Percentiles rank a stretch among this genome's conserved stretches.
Conservation (phyloP, 2,329 filamentous ascomycete genomes). For the Beauveria sp. region DNA sequence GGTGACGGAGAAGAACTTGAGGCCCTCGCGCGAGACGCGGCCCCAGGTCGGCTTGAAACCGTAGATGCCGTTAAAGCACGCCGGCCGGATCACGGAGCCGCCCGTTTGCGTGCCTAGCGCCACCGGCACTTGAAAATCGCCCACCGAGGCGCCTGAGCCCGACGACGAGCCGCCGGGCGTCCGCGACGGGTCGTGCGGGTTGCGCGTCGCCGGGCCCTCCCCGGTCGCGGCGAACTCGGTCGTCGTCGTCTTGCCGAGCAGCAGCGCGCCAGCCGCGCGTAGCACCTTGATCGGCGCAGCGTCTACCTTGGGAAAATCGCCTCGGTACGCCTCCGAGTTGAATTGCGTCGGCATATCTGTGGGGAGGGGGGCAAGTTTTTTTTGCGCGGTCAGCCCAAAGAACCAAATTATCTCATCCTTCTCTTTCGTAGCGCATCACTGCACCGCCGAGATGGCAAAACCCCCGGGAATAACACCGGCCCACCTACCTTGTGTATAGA, state of each 20-base stretch:
- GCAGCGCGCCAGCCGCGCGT: conserved; percentile 9
- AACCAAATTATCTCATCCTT: no score
- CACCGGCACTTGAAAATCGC: conserved; percentile 54
- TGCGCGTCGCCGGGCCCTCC: conserved; percentile 45
- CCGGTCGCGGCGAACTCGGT: conserved; percentile 56
- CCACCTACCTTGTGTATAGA: conserved; percentile 43
- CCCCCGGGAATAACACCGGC: neutral
- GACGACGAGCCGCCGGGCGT: conserved; percentile 63
- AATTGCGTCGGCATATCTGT: conserved; percentile 49
- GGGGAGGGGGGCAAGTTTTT: no score
- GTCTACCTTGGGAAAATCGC: conserved; percentile 18
- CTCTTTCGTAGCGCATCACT: no score
- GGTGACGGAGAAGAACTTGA: conserved; percentile 49
- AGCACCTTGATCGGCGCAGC: conserved; percentile 15
- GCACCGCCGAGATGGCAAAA: neutral
- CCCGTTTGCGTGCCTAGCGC: conserved; percentile 59
- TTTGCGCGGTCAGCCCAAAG: neutral
- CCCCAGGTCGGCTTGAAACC: conserved; percentile 61
- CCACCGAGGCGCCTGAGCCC: conserved; percentile 59
- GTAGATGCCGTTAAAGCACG: conserved; percentile 57
- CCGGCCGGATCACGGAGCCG: conserved; percentile 57
- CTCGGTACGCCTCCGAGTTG: conserved; percentile 47
- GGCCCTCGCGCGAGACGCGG: conserved; percentile 53
- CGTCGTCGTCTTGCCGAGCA: conserved; percentile 36
- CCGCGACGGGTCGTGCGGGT: conserved; percentile 57